A percentile compares a stretch with the other conserved stretches of the same genome.
Evolutionary conservation across 352 stramenopile genomes (phyloP).

Genomic region (Phytopythium mirpurense): DNA sequence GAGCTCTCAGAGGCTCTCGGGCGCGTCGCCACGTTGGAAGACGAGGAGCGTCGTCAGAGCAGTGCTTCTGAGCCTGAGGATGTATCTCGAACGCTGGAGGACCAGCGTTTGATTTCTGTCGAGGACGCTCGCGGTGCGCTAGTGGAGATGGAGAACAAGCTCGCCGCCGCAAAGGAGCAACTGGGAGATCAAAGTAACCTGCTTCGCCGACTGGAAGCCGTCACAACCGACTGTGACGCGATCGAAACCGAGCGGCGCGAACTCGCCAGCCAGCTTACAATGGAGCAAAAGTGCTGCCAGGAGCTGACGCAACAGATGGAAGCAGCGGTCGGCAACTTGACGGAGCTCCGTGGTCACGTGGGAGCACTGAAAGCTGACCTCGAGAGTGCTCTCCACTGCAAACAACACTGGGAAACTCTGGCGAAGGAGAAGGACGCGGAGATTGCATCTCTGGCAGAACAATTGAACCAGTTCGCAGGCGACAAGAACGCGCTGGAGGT

Average conservation of each 20-base stretch:
- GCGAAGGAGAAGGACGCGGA: background rate
- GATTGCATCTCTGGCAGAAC: background rate
- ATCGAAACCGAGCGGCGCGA: background rate
- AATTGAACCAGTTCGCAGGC: background rate
- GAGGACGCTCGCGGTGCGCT: background rate
- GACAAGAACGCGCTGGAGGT: background rate
- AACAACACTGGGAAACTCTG: background rate
- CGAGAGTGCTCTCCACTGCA: constrained; percentile 1
- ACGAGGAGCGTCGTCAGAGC: too few species aligned
- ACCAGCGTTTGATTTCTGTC: background rate
- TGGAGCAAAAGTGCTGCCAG: background rate
- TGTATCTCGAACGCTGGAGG: too few species aligned
- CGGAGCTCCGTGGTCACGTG: background rate
- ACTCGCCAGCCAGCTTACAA: background rate
- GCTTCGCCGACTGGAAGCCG: background rate
- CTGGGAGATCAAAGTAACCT: background rate
- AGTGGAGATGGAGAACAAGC: background rate
- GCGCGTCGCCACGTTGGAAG: constrained; percentile 9
- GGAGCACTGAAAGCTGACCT: background rate
- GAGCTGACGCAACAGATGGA: constrained; percentile 2
- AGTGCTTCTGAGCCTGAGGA: too few species aligned
- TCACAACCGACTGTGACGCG: background rate
- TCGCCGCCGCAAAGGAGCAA: background rate
- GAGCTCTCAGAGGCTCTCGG: constrained; percentile 9
- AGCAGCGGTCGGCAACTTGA: background rate